phyloP scores from a whole-genome alignment of 768 basidiomycete species.

The Kwoniella newhampshirensis region DNA sequence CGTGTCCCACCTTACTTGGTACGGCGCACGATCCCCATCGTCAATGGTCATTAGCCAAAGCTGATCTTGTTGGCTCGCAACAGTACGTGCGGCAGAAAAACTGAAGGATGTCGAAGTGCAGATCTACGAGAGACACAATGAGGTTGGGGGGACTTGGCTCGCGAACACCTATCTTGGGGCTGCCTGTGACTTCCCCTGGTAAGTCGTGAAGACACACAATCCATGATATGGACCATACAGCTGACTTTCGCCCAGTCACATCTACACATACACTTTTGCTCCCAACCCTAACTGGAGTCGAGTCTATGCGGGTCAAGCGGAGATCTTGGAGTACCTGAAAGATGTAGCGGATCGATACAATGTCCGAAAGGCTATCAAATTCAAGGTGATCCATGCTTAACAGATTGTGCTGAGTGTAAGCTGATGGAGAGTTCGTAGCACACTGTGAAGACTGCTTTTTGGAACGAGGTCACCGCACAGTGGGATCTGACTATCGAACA shows the following conservation, averaged over 20 bases:
- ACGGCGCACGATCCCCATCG: too few species aligned
- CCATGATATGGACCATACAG: neutral
- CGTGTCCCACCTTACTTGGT: too few species aligned
- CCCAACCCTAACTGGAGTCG: constrained; percentile 2
- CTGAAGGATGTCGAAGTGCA: neutral
- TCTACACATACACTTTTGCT: neutral
- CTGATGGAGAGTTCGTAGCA: too few species aligned
- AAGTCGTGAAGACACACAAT: neutral
- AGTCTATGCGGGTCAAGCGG: neutral
- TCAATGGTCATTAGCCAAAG: neutral
- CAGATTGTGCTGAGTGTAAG: neutral
- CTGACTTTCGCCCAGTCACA: neutral
- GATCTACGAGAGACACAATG: neutral
- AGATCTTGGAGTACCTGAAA: constrained; percentile 1
- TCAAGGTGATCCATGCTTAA: neutral
- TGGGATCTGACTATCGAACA: constrained; percentile 1
- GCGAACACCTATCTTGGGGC: constrained; percentile 1
- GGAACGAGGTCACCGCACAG: neutral
- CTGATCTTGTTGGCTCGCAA: neutral
- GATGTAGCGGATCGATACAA: constrained; percentile 1
- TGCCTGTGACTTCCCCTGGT: neutral
- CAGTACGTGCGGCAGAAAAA: neutral
- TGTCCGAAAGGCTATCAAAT: constrained; percentile 2
- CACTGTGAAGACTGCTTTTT: neutral
- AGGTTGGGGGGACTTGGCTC: neutral